These are phyloP conservation scores for Mycena alexandri DNA, from an alignment of 768 basidiomycete species.

Conservation along the genomic window DNA sequence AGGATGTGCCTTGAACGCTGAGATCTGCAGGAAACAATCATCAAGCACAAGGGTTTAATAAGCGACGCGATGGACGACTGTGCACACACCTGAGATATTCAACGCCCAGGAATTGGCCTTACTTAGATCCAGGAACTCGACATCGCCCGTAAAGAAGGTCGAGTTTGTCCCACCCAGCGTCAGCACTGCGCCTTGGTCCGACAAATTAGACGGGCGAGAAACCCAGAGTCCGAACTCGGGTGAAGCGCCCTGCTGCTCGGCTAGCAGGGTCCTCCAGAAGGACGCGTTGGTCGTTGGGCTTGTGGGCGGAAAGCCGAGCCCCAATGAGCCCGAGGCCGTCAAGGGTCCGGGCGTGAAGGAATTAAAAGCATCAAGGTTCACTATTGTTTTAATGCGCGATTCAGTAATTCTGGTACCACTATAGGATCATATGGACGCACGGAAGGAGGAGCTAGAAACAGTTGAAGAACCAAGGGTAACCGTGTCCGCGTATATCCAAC, in stretches of 20 bases:
- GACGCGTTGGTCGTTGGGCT: constrained; percentile 13
- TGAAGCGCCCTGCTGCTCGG: constrained; percentile 14
- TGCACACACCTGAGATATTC: constrained; percentile 16
- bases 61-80: constrained; percentile 10
- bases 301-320: constrained; percentile 16
- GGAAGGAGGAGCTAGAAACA: constrained; percentile 17
- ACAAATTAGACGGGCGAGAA: constrained; percentile 18
- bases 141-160: constrained; percentile 15
- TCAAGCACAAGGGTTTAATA: constrained; percentile 14
- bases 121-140: constrained; percentile 18
- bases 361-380: constrained; percentile 16
- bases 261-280: constrained; percentile 15
- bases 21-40: constrained; percentile 13
- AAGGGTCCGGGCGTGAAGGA: constrained; percentile 18
- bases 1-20: constrained; percentile 19
- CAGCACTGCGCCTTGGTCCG: constrained; percentile 16
- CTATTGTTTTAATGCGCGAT: constrained; percentile 13
- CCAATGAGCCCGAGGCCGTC: constrained; percentile 18
- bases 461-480: constrained; percentile 14
- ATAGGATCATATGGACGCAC: constrained; percentile 10
- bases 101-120: constrained; percentile 18
- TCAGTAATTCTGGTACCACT: constrained; percentile 13
- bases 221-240: constrained; percentile 17
- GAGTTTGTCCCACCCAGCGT: constrained; percentile 17
- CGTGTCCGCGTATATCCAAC: constrained; percentile 15